Conservation (phyloP, 2,329 filamentous ascomycete species). For the Colletotrichum magnum region DNA sequence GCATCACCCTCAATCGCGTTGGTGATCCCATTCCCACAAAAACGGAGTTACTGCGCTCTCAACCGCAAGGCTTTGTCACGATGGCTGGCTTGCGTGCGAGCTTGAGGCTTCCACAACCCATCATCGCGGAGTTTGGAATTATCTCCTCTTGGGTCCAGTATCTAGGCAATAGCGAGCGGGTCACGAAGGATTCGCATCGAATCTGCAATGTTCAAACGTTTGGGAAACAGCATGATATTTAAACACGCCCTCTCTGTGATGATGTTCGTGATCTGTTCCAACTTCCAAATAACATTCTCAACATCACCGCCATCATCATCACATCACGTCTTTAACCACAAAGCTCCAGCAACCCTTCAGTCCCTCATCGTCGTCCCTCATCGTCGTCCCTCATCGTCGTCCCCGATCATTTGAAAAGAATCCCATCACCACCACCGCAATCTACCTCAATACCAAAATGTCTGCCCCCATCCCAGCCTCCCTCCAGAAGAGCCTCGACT, state of each 20-base stretch:
- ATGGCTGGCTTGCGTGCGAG: not conserved
- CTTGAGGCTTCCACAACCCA: not conserved
- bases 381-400: no score
- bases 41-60: not conserved
- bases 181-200: not conserved
- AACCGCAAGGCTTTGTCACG: not conserved
- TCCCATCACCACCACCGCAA: not conserved
- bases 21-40: no score
- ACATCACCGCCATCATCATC: not conserved
- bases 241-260: not conserved
- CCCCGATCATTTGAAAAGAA: not conserved
- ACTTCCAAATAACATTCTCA: not conserved
- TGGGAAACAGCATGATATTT: not conserved
- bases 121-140: slow-evolving; percentile 1
- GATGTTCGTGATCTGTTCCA: not conserved
- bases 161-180: not conserved
- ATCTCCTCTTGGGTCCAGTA: not conserved
- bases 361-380: no score
- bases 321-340: not conserved
- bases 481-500: slow-evolving; percentile 44
- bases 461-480: slow-evolving; percentile 16
- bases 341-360: no score
- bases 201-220: not conserved
- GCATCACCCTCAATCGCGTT: no score
- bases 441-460: slow-evolving; percentile 4